Evolutionary conservation across 768 basidiomycete genomes (phyloP).

Genomic region (Leucocoprinus leucothites): DNA sequence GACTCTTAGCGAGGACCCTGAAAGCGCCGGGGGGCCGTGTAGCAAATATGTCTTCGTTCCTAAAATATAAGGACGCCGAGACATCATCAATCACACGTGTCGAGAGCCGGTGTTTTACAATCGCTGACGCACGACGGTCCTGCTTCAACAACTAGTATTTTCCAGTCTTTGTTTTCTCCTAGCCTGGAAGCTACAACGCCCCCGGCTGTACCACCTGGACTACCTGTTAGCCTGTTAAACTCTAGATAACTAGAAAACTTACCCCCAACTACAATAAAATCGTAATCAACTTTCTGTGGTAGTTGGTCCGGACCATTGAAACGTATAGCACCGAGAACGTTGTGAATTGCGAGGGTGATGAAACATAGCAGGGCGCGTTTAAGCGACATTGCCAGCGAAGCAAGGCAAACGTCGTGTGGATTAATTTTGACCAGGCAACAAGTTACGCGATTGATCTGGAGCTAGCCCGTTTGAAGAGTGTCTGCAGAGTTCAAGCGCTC

Average conservation of each 20-base stretch:
- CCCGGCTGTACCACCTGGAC: neutral
- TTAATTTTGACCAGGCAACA: no score
- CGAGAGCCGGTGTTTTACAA: no score
- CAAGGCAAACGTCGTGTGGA: no score
- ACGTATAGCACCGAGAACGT: neutral
- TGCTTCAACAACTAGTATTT: constrained; percentile 12
- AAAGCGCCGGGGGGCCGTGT: neutral
- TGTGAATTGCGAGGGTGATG: neutral
- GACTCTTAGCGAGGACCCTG: constrained; percentile 3
- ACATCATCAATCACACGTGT: no score
- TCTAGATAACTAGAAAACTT: neutral
- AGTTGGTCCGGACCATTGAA: neutral
- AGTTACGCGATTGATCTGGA: no score
- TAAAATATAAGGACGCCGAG: no score
- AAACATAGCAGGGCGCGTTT: no score
- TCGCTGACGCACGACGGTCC: constrained; percentile 6
- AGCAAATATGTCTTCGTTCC: constrained; percentile 6
- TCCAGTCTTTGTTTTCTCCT: constrained; percentile 6
- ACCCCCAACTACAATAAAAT: constrained; percentile 11
- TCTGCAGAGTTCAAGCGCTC: no score
- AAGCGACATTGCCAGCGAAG: no score
- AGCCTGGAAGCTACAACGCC: constrained; percentile 2
- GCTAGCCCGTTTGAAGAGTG: no score
- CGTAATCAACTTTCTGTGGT: neutral
- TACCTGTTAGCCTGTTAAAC: no score